Conservation (phyloP, 441 rosid genomes). For the Jatropha podagrica region DNA sequence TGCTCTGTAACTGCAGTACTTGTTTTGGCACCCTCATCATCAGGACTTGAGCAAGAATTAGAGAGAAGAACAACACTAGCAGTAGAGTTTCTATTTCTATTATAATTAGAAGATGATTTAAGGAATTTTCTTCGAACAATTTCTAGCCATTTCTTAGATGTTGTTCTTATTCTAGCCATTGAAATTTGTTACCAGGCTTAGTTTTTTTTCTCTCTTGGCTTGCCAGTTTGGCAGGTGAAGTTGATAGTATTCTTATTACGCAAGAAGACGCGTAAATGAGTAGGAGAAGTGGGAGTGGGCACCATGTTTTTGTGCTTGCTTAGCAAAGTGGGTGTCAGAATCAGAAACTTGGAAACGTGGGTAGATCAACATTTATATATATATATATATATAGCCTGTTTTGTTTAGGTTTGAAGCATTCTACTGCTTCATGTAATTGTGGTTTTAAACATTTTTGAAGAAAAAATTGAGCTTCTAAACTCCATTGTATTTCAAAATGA, state of each 20-base stretch:
- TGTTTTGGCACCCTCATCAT: slow-evolving; percentile 11
- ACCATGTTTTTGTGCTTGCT: slow-evolving; percentile 29
- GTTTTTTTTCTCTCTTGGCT: neutral
- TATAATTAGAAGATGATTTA: slow-evolving; percentile 30
- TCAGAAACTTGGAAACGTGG: slow-evolving; percentile 35
- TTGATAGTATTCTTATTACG: too few species aligned
- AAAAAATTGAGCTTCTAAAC: too few species aligned
- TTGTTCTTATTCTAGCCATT: slow-evolving; percentile 34
- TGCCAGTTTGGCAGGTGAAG: neutral
- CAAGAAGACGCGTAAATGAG: slow-evolving; percentile 31
- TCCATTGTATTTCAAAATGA: too few species aligned
- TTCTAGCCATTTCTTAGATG: slow-evolving; percentile 44
- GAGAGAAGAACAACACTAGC: slow-evolving; percentile 22
- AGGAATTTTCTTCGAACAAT: slow-evolving; percentile 41
- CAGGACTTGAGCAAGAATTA: slow-evolving; percentile 18
- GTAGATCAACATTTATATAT: slow-evolving; percentile 19
- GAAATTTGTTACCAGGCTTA: neutral
- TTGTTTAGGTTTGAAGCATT: neutral
- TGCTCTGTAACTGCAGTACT: slow-evolving; percentile 14
- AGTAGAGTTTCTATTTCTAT: slow-evolving; percentile 18
- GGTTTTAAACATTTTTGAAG: too few species aligned
- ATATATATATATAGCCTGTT: neutral
- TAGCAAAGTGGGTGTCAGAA: slow-evolving; percentile 30
- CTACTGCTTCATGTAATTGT: too few species aligned
- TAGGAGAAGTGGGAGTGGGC: slow-evolving; percentile 35